phyloP scores from a whole-genome alignment of 2,329 filamentous ascomycete genomes.

The Xylariaceae sp. region DNA sequence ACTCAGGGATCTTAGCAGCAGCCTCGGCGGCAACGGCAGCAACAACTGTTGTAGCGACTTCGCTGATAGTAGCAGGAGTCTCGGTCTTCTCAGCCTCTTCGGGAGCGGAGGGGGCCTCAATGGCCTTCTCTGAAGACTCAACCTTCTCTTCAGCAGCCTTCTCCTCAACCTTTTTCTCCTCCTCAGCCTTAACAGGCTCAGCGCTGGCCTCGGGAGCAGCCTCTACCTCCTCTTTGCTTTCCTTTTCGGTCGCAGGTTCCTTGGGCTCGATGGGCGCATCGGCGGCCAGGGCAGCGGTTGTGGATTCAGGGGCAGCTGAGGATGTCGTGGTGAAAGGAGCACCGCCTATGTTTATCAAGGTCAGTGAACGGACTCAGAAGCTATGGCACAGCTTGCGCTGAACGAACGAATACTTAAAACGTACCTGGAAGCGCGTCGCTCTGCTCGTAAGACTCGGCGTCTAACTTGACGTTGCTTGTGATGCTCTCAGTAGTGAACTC shows the following conservation, averaged over 20 bases:
- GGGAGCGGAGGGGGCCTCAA: slow-evolving; percentile 53
- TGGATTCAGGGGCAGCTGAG: slow-evolving; percentile 40
- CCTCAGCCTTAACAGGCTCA: slow-evolving; percentile 42
- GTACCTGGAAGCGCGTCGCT: slow-evolving; percentile 57
- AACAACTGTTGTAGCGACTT: slow-evolving; percentile 39
- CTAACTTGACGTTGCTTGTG: slow-evolving; percentile 67
- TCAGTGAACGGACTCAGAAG: slow-evolving; percentile 5
- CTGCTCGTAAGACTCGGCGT: slow-evolving; percentile 83
- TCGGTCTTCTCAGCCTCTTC: slow-evolving; percentile 54
- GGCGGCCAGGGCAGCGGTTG: slow-evolving; percentile 38
- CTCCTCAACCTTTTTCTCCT: slow-evolving; percentile 62
- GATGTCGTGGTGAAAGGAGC: slow-evolving; percentile 20
- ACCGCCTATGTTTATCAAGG: slow-evolving; percentile 21
- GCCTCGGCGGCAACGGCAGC: slow-evolving; percentile 41
- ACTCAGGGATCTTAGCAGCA: slow-evolving; percentile 37
- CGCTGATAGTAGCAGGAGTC: slow-evolving; percentile 37
- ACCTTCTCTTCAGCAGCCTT: slow-evolving; percentile 68
- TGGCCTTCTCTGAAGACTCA: slow-evolving; percentile 58
- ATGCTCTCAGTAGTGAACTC: slow-evolving; percentile 61
- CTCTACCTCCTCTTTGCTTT: slow-evolving; percentile 64
- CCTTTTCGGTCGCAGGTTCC: slow-evolving; percentile 60
- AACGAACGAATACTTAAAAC: slow-evolving; percentile 5
- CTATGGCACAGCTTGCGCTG: background rate
- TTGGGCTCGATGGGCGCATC: slow-evolving; percentile 42
- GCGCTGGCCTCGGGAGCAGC: slow-evolving; percentile 63